Conservation (phyloP, 306 rosid genomes). For the Lagenaria siceraria region DNA sequence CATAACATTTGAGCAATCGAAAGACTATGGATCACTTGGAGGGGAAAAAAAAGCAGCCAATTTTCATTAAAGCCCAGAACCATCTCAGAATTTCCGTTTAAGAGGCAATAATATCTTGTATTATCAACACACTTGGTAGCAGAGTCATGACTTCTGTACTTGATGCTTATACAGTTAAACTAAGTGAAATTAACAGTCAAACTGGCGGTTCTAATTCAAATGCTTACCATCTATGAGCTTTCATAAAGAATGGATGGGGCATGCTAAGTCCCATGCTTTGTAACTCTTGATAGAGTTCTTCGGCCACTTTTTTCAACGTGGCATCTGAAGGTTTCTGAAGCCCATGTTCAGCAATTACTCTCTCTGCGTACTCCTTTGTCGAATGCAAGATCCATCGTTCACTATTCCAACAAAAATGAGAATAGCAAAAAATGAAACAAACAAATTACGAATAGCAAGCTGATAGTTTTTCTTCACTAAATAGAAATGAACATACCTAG, state of each 20-base stretch:
- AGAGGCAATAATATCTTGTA: background rate
- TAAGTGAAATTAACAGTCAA: background rate
- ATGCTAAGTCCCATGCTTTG: slow-evolving; percentile 36
- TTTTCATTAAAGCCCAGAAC: too few relatives aligned
- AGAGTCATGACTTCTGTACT: background rate
- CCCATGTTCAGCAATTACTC: slow-evolving; percentile 64
- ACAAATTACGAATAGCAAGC: background rate
- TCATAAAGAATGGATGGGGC: slow-evolving; percentile 52
- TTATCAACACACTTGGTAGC: background rate
- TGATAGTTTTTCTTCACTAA: background rate
- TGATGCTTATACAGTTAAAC: background rate
- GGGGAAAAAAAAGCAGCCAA: too few relatives aligned
- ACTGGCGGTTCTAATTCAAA: background rate
- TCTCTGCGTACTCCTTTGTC: slow-evolving; percentile 61
- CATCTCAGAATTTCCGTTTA: background rate
- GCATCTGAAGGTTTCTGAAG: slow-evolving; percentile 59
- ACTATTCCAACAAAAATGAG: slow-evolving; percentile 23
- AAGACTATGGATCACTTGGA: background rate
- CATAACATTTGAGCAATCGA: background rate
- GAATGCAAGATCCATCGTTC: slow-evolving; percentile 91
- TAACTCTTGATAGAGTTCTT: slow-evolving; percentile 61
- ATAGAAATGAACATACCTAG: slow-evolving; percentile 28
- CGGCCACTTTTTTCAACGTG: slow-evolving; percentile 54
- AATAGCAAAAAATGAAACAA: background rate
- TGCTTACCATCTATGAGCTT: slow-evolving; percentile 90